Evolutionary conservation across 2,329 filamentous ascomycete species (phyloP), one percentile per base, ranked within the genome.

Genomic region (Colletotrichum costaricense): DNA sequence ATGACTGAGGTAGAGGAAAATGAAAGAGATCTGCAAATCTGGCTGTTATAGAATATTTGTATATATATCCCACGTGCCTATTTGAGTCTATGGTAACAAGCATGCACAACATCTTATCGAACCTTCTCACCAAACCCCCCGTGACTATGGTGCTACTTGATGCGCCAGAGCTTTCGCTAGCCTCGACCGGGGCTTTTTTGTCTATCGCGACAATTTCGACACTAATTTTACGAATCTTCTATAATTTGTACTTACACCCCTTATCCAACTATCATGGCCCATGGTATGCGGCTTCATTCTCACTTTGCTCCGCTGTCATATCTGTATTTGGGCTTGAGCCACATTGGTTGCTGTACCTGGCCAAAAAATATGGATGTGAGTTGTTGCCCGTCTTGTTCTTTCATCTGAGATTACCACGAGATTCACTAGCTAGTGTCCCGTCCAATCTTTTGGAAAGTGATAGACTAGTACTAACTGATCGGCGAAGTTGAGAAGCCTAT

Each of bases 271-370:
- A 49, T 26, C 69, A 63, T 12, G 69, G 69, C 6, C 69, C 69
- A 2, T 72, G 68, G 63, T 66, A 70, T 8, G 68, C 63, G 1
- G 63, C 68, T 5, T 70, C 68, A 2, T 70, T 70, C 19, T 70
- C 68, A 2, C 14, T 70, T 2, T 26, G 28, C 9, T 28, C 56
- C n/a, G 68, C 68, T 4, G 6, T 62, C 16, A 60, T 67, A 11
- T 70, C 68, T 2, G 24, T 60, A 33, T 1, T 67, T 7, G 35
- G 54, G 12, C 30, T 30, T 3, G 68, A 70, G 19, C 68, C 63
- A 11, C 14, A 70, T 9, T 70, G 68, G 68, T 22, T 70, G 62
- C 33, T 70, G 4, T 67, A 8, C 16, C n/a, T 66, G 42, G 30
- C 68, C 12, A 70, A 67, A 26, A 33, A 7, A 3, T 70, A 70